These are phyloP conservation scores for Globisporangium nodosum DNA, from an alignment of 352 stramenopile species.

Conservation along the genomic window DNA sequence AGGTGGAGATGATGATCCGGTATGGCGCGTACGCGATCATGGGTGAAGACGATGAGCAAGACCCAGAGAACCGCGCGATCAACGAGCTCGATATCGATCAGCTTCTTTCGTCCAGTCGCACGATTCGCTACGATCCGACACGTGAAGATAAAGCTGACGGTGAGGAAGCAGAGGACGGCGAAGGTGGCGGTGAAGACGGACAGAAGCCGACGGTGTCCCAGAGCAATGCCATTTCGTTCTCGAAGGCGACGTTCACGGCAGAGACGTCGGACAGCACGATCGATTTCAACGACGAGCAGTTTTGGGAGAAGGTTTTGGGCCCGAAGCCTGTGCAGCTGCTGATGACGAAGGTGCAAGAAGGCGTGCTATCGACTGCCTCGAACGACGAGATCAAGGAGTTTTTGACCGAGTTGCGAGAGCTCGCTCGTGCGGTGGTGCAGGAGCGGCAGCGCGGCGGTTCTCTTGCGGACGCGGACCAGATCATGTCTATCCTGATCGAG, in stretches of 20 bases:
- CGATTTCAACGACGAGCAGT: slow-evolving; percentile 89
- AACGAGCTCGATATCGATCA: slow-evolving; percentile 89
- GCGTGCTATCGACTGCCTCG: slow-evolving; percentile 59
- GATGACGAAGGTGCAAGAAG: slow-evolving; percentile 87
- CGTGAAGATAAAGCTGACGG: slow-evolving; percentile 35
- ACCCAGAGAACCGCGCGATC: slow-evolving; percentile 84
- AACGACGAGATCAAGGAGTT: slow-evolving; percentile 82
- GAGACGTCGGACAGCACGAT: slow-evolving; percentile 85
- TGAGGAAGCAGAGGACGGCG: slow-evolving; percentile 28
- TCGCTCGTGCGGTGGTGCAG: slow-evolving; percentile 76
- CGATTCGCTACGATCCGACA: slow-evolving; percentile 84
- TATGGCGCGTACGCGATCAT: slow-evolving; percentile 97
- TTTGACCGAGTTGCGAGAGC: slow-evolving; percentile 65
- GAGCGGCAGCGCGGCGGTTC: slow-evolving; percentile 82
- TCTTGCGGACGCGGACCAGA: slow-evolving; percentile 76
- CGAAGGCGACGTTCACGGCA: slow-evolving; percentile 84
- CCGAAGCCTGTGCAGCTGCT: slow-evolving; percentile 82
- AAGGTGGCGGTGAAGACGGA: slow-evolving; percentile 24
- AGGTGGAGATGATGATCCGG: slow-evolving; percentile 98
- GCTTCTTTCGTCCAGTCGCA: slow-evolving; percentile 78
- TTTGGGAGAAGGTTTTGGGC: slow-evolving; percentile 88
- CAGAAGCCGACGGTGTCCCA: slow-evolving; percentile 39
- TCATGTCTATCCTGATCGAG: slow-evolving; percentile 85
- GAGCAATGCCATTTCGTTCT: slow-evolving; percentile 77
- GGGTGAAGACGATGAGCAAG: slow-evolving; percentile 94